phyloP scores from a whole-genome alignment of 163 green algal genomes.

The Scenedesmus sp. region DNA sequence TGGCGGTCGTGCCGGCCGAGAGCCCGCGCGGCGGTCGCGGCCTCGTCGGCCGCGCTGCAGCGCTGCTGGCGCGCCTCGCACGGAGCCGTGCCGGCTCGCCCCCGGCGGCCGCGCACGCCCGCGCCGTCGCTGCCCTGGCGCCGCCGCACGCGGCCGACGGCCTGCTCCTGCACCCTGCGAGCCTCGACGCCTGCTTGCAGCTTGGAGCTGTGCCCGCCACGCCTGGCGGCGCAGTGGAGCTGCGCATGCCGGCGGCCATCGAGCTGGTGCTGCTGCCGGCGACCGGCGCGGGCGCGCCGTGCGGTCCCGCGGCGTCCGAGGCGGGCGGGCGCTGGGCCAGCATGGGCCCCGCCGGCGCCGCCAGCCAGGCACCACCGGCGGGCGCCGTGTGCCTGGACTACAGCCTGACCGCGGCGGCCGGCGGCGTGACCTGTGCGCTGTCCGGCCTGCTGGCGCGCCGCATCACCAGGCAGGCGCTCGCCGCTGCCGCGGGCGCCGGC shows the following conservation, averaged over 20 bases:
- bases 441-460: constrained; percentile 14
- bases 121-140: too few species aligned
- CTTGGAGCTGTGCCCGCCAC: constrained; percentile 51
- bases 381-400: constrained; percentile 50
- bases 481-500: not conserved
- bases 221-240: constrained; percentile 3
- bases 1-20: too few species aligned
- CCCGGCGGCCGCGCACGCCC: too few species aligned
- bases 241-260: constrained; percentile 36
- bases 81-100: too few species aligned
- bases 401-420: constrained; percentile 17
- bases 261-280: constrained; percentile 21
- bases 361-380: not conserved
- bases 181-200: constrained; percentile 61
- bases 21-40: too few species aligned
- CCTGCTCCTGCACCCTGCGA: constrained; percentile 54
- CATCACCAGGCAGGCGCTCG: not conserved
- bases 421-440: not conserved
- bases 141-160: constrained; percentile 21
- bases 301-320: constrained; percentile 5
- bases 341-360: not conserved
- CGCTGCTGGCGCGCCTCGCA: too few species aligned
- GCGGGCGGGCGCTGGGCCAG: not conserved
- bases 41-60: too few species aligned
- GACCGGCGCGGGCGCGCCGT: not conserved